Conservation (phyloP, 208 protist genomes). For the Leishmania tropica region DNA sequence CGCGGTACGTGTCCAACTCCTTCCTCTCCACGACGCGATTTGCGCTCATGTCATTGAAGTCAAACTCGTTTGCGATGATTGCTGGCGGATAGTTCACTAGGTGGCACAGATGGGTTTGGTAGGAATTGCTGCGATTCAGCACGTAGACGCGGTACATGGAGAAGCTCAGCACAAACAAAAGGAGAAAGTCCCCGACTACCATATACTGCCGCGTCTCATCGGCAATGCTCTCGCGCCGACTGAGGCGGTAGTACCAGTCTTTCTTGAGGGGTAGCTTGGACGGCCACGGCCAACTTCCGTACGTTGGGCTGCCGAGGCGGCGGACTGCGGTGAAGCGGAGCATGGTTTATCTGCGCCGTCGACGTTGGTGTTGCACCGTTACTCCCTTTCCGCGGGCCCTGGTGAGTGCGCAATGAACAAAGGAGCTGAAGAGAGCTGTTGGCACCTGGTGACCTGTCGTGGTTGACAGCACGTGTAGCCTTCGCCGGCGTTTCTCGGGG, state of each 20-base stretch:
- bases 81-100: slow-evolving; percentile 77
- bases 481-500: neutral
- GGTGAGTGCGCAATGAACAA: neutral
- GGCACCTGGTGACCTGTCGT: neutral
- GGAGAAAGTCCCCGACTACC: slow-evolving; percentile 73
- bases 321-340: slow-evolving; percentile 41
- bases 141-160: slow-evolving; percentile 73
- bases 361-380: neutral
- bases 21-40: slow-evolving; percentile 72
- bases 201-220: slow-evolving; percentile 78
- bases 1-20: slow-evolving; percentile 75
- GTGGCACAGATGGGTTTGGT: slow-evolving; percentile 79
- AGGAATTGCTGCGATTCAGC: slow-evolving; percentile 58
- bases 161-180: slow-evolving; percentile 63
- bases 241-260: slow-evolving; percentile 75
- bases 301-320: slow-evolving; percentile 59
- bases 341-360: slow-evolving; percentile 12
- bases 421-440: neutral
- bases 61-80: slow-evolving; percentile 89
- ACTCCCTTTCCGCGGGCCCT: too few relatives aligned
- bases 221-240: slow-evolving; percentile 69
- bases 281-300: slow-evolving; percentile 89
- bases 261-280: slow-evolving; percentile 77
- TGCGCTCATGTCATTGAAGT: slow-evolving; percentile 63
- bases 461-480: neutral